Evolutionary conservation across 202 grass and related monocot genomes (phyloP).

Genomic region (Zizania palustris): DNA sequence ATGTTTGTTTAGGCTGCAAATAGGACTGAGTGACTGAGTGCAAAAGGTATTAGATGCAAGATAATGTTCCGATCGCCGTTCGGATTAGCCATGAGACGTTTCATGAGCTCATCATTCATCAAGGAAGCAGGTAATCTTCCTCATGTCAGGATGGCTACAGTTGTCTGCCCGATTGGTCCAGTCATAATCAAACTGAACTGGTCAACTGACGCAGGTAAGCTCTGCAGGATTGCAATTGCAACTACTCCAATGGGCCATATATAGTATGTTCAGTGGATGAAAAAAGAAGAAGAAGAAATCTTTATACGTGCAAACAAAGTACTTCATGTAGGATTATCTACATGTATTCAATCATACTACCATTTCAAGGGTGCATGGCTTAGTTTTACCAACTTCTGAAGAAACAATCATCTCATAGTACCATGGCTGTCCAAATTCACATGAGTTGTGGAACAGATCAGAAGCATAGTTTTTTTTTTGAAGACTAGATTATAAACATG

Average conservation of each 20-base stretch:
- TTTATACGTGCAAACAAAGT: slow-evolving; percentile 4
- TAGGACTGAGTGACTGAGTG: slow-evolving; percentile 34
- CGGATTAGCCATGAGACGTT: slow-evolving; percentile 20
- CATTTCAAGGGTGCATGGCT: neutral
- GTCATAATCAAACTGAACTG: neutral
- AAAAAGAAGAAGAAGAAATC: neutral
- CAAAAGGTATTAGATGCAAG: slow-evolving; percentile 12
- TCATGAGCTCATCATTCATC: slow-evolving; percentile 13
- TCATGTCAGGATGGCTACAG: neutral
- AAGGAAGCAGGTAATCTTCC: neutral
- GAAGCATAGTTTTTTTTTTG: too few relatives aligned
- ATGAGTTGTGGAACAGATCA: neutral
- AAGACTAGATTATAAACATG: neutral
- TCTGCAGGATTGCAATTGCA: neutral
- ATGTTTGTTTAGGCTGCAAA: neutral
- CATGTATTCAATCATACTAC: neutral
- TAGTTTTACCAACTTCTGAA: neutral
- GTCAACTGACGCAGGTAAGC: slow-evolving; percentile 7
- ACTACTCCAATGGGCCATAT: slow-evolving; percentile 31
- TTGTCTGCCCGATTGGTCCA: neutral
- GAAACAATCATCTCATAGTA: neutral
- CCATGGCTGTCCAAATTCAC: neutral
- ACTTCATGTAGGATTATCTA: slow-evolving; percentile 4
- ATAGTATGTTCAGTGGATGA: neutral
- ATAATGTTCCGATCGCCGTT: slow-evolving; percentile 36